Base-by-base conservation (phyloP, 2,329 filamentous ascomycete species). In the Aureobasidium vineae region DNA sequence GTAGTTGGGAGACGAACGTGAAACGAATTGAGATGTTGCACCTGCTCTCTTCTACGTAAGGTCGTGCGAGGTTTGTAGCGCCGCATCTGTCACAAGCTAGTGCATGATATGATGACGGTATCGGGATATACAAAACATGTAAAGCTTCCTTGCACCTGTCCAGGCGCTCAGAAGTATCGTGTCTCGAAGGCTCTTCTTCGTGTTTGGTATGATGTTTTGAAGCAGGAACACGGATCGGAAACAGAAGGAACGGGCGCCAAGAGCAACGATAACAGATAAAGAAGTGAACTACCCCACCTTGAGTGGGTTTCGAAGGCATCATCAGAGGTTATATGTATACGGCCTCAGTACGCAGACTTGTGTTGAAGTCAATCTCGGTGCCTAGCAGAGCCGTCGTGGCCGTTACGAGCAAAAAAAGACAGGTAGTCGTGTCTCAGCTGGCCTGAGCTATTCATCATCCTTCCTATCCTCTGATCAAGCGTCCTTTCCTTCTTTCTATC, bases 321-420 rank as follows among this genome's bases (percentile, higher is more conserved):
- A 36, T 61, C 41, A 61, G 21, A 36, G 38, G 23, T 45, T 33
- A 26, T 40, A 45, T 33, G 19, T 40, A 45, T 59, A 33, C 56
- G 16, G 19, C 28, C 33, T 59, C 56, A 41, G 23, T 36, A 43
- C 23, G 23, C 21, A 43, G 5, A 59, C 23, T 28, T 50, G 47
- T n/a, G 7, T 16, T 16, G 11, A 47, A 49, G 41, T 28, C 57
- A 47, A 61, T 21, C n/a, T 38, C 19, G 57, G 57, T 61, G 57
- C 57, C 57, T 61, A 41, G 21, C 41, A 47, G 28, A 31, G 26
- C 45, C 36, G 40, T n/a, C 54, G 54, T 59, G 38, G 54, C 40
- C 38, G 16, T 26, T 23, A 61, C 36, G 28, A 61, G n/a, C 21
- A 49, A 61, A 61, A 49, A 19, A 61, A 36, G 43, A 61, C 57